Base-by-base conservation (phyloP, 2,329 filamentous ascomycete species). In the Phialophora verrucosa region DNA sequence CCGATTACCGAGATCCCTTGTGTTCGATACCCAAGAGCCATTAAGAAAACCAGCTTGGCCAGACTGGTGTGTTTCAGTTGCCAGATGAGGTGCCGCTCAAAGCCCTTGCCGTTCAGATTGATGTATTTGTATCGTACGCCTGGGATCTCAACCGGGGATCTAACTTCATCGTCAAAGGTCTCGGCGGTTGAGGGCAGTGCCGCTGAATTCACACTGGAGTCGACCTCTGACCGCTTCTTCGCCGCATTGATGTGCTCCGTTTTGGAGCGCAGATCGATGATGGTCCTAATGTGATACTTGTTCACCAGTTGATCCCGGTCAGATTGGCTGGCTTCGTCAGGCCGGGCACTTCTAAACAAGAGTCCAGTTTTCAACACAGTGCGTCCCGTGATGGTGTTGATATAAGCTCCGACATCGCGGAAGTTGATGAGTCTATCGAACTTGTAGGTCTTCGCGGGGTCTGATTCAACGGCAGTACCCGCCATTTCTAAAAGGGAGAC, bases 231-330 rank as follows among this genome's bases (percentile, higher is more conserved):
- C 32, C 85, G 84, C 75, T 90, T 91, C 65, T 87, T 82, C 12
- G 86, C 84, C 73, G 90, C 88, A 74, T 88, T 86, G 69, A 87
- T 82, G 73, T 92, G 90, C 77, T 94, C 91, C 25, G 91, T 92
- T 87, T 89, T 87, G 68, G 92, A 91, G 63, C 93, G 86, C 11
- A 96, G 81, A 79, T 96, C 93, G 66, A 96, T 85, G 49, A 96
- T 85, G 2, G 88, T 91, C 70, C 83, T 86, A 69, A 96, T 85
- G 25, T 85, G 83, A 71, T 89, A 84, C 35, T 87, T 83, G 7
- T 87, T 78, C 10, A 81, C 77, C 11, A 96, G 82, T 35, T 81
- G 79, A 38, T 81, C 75, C 63, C 86, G 85, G 77, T 96, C 93
- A 42, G 81, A 75, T 23, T 82, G 74, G 0, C 90, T 90, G 42